Evolutionary conservation across 2,329 filamentous ascomycete species (phyloP), one percentile per base, ranked within the genome.

Genomic region (Neospermospora avenae): DNA sequence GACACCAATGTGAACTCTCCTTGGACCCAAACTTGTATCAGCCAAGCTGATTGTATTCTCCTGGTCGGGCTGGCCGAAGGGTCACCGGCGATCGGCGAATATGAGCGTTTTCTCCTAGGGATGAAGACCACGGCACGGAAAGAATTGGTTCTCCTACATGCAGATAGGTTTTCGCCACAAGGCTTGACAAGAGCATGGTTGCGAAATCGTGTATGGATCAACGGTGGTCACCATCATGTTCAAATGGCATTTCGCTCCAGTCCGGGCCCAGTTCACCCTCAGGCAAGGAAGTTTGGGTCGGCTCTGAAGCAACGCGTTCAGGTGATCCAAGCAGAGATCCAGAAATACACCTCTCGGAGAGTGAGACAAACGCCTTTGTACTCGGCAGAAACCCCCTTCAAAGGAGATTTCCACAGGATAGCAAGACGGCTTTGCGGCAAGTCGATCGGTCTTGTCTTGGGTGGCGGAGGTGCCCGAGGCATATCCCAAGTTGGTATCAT

Each of bases 21-120:
- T 0, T 99, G 95, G 95, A 99, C 96, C 0, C 92, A 97, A 71
- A 98, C 95, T 0, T 99, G 96, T 73, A 97, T 99, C 65, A 89
- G 89, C 16, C 95, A 99, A 75, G 95, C 95, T 1, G 95, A 99
- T 75, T 97, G 93, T 67, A 97, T 99, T 65, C 81, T 99, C 7
- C 81, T 99, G 8, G 91, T 99, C 28, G 95, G 92, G 0, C 77
- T 98, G 14, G 95, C 93, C 0, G 95, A 98, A 72, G 88, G 89
- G 0, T 96, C 93, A 3, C 89, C 95, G 0, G 87, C 84, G 46
- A 95, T 98, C 66, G 95, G 95, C 44, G 96, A 99, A 73, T 99
- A 98, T 68, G 95, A 99, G 74, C 85, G 95, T 2, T 97, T 99
- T 73, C 84, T 99, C 71, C 82, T 99, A 16, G 96, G 95, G 0